Evolutionary conservation across 768 basidiomycete genomes (phyloP), one percentile per base, ranked within the genome.

Genomic region (Lyophyllum semitale): DNA sequence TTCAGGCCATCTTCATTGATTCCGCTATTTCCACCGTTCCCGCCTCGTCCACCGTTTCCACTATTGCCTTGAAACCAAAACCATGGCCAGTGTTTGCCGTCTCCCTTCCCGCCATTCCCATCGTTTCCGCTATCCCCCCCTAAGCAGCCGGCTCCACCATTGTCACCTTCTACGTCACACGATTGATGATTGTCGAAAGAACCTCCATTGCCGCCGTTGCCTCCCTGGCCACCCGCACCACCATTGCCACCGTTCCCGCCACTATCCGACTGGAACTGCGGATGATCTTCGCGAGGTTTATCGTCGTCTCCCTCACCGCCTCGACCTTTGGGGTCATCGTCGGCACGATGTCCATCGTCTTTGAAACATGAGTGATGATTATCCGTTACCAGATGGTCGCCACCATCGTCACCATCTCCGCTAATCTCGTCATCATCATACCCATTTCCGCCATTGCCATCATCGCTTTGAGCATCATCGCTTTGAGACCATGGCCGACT

Each of bases 131-230:
- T n/a, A n/a, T n/a, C n/a, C n/a, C n/a, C n/a, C n/a, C n/a, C n/a
- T n/a, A n/a, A n/a, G n/a, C n/a, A n/a, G n/a, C n/a, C n/a, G n/a
- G n/a, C n/a, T n/a, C n/a, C n/a, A 23, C 42, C 42, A 23, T 12
- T 43, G 6, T 20, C 25, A 18, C 9, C 25, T 3, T 25, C n/a
- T n/a, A n/a, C n/a, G n/a, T n/a, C n/a, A n/a, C n/a, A n/a, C n/a
- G n/a, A n/a, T n/a, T n/a, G 26, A n/a, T 30, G 45, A n/a, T 48
- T 30, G 4, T 40, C 15, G n/a, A 26, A 23, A 6, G 43, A 17
- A 12, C 53, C 49, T 0, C 40, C 58, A 13, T 51, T 18, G 1
- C 58, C 58, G 1, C 45, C 57, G 12, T 25, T 23, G 2, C 54
- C 54, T 20, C 55, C 52, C 8, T 27, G 8, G 0, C 52, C 57